phyloP scores from a whole-genome alignment of 2,329 filamentous ascomycete genomes.

The Colletotrichum musae region DNA sequence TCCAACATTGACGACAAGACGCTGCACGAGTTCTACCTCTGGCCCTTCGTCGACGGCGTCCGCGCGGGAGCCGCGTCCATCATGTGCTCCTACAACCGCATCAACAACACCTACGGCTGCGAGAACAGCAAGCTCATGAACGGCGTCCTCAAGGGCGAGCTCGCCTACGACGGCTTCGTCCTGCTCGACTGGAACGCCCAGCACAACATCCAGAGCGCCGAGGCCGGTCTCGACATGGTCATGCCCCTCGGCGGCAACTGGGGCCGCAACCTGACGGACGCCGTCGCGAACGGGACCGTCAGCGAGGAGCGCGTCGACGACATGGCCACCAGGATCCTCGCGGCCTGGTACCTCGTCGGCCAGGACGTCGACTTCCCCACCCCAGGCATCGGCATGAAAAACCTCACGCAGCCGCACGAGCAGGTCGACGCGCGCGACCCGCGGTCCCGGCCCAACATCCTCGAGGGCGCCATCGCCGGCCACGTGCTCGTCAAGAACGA shows the following conservation, averaged over 20 bases:
- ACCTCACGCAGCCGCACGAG: constrained; percentile 65
- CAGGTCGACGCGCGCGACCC: constrained; percentile 65
- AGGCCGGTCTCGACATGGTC: constrained; percentile 79
- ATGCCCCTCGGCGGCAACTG: constrained; percentile 70
- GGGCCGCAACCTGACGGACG: constrained; percentile 68
- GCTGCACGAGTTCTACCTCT: constrained; percentile 75
- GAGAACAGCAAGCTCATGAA: constrained; percentile 79
- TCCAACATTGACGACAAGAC: constrained; percentile 74
- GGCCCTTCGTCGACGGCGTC: constrained; percentile 80
- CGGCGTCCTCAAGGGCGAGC: constrained; percentile 74
- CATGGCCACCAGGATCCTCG: constrained; percentile 74
- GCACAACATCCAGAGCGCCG: constrained; percentile 72
- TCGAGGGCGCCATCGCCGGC: constrained; percentile 70
- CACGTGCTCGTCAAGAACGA: constrained; percentile 87
- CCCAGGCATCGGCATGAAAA: constrained; percentile 72
- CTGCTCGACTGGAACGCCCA: constrained; percentile 75
- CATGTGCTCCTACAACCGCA: constrained; percentile 77
- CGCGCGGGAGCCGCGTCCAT: constrained; percentile 70
- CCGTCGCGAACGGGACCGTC: constrained; percentile 73
- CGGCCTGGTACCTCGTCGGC: constrained; percentile 71
- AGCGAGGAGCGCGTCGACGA: constrained; percentile 69
- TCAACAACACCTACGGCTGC: constrained; percentile 81
- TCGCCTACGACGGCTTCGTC: constrained; percentile 62
- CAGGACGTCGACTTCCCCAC: constrained; percentile 63
- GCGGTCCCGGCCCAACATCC: constrained; percentile 57